These are phyloP conservation scores for Scedosporium boydii DNA, from an alignment of 2,329 filamentous ascomycete genomes.

Conservation along the genomic window DNA sequence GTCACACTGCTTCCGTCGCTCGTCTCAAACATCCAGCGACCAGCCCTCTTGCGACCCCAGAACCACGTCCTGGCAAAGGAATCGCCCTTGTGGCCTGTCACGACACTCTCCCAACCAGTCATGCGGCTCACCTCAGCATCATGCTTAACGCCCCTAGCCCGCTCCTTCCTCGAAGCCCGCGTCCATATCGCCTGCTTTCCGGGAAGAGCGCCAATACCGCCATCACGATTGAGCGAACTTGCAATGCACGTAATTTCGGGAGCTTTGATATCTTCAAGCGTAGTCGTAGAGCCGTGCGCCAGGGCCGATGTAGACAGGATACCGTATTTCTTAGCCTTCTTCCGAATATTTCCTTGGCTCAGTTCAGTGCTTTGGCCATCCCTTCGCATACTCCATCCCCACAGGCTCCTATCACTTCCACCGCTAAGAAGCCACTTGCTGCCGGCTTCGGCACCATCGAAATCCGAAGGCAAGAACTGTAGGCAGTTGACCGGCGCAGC, in stretches of 20 bases:
- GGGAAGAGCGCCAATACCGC: constrained; percentile 78
- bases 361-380: constrained; percentile 92
- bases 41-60: constrained; percentile 89
- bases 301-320: constrained; percentile 50
- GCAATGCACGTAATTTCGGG: constrained; percentile 88
- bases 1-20: constrained; percentile 74
- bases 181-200: constrained; percentile 78
- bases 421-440: constrained; percentile 94
- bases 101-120: constrained; percentile 94
- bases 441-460: constrained; percentile 77
- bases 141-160: constrained; percentile 6
- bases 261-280: constrained; percentile 71
- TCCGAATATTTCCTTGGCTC: constrained; percentile 80
- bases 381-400: constrained; percentile 90
- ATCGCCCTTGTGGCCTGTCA: constrained; percentile 85
- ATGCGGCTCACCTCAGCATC: constrained; percentile 64
- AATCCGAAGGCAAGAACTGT: constrained; percentile 76
- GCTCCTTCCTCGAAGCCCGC: constrained; percentile 30
- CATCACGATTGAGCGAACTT: constrained; percentile 86
- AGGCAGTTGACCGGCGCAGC: constrained; percentile 76
- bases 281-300: constrained; percentile 50
- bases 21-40: constrained; percentile 86
- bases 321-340: constrained; percentile 83
- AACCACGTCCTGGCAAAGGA: constrained; percentile 90
- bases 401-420: constrained; percentile 81